phyloP scores from a whole-genome alignment of 768 basidiomycete genomes.

The Cubamyces sp. region DNA sequence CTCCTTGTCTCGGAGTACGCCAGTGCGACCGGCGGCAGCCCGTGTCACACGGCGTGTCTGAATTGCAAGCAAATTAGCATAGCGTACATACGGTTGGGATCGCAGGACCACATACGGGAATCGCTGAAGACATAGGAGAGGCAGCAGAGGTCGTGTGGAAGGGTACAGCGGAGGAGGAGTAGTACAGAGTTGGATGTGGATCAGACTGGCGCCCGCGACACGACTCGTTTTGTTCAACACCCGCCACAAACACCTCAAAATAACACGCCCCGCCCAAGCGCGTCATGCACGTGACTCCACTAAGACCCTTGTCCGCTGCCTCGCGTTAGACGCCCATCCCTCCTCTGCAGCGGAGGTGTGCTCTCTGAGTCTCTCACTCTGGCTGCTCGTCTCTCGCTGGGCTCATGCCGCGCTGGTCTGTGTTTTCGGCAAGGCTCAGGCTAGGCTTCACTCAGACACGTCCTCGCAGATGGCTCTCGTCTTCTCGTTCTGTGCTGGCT shows the following conservation, averaged over 20 bases:
- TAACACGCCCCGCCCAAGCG: conserved; percentile 32
- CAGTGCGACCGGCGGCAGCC: conserved; percentile 51
- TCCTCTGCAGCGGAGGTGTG: not conserved
- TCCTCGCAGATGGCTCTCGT: conserved; percentile 18
- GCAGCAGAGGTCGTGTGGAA: conserved; percentile 16
- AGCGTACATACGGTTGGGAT: not conserved
- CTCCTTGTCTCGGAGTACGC: conserved; percentile 65
- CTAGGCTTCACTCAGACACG: conserved; percentile 3
- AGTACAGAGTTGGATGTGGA: conserved; percentile 23
- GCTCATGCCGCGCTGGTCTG: conserved; percentile 25
- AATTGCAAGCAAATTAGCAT: not conserved
- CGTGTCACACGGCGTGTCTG: conserved; percentile 69
- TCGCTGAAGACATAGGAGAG: conserved; percentile 44
- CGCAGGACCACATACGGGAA: conserved; percentile 43
- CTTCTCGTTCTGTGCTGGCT: not conserved
- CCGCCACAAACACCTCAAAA: conserved; percentile 35
- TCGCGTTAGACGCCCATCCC: conserved; percentile 1
- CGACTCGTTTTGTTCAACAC: conserved; percentile 37
- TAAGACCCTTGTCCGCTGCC: not conserved
- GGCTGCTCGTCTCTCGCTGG: conserved; percentile 12
- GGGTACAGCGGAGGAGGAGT: conserved; percentile 24
- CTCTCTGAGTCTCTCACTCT: not conserved
- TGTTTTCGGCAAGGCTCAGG: conserved; percentile 10
- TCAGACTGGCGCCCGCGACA: conserved; percentile 9
- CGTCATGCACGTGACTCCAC: conserved; percentile 30